Evolutionary conservation across 1,284 basidiomycete genomes (phyloP), one percentile per base, ranked within the genome.

Genomic region (Puccinia horiana): DNA sequence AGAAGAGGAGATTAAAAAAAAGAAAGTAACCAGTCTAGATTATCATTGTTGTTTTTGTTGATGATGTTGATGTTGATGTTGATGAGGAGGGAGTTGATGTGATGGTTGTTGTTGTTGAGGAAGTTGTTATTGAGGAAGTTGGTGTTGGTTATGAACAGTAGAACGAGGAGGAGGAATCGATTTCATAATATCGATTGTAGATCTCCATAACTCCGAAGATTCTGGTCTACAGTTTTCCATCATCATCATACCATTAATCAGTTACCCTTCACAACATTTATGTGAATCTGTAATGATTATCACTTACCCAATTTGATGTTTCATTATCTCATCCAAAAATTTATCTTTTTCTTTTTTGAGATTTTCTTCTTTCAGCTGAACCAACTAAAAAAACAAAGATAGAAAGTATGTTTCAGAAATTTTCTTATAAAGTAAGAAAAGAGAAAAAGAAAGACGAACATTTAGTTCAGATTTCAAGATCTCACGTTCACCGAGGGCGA

Each of bases 321-420:
- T 40, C 77, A 80, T 80, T 23, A 80, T 80, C 49, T 56, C 63
- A 73, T 80, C 77, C 2, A 80, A 35, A 32, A 40, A 79, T 16
- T 8, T 9, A 61, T 80, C 77, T 35, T 80, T 80, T 47, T 79
- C 61, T 61, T 56, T 70, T 42, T 23, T 72, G 49, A 80, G 14
- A 8, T 20, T 56, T 56, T 49, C 47, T 73, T 73, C 67, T 40
- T 80, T 80, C 12, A 32, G 26, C 32, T 78, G 44, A 6, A 69
- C 29, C 37, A 65, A 37, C 76, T 78, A 69, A 4, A 3, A 42
- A 78, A 20, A 69, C 16, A 32, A 23, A 37, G 35, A 44, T 16
- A 67, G 23, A 52, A 8, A 9, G 63, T 29, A 9, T 2, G 12
- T 1, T 2, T 20, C 18, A 26, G 58, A 20, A 61, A n/a, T n/a